Conservation (phyloP, 169 alveolate genomes). For the Theileria parva region DNA sequence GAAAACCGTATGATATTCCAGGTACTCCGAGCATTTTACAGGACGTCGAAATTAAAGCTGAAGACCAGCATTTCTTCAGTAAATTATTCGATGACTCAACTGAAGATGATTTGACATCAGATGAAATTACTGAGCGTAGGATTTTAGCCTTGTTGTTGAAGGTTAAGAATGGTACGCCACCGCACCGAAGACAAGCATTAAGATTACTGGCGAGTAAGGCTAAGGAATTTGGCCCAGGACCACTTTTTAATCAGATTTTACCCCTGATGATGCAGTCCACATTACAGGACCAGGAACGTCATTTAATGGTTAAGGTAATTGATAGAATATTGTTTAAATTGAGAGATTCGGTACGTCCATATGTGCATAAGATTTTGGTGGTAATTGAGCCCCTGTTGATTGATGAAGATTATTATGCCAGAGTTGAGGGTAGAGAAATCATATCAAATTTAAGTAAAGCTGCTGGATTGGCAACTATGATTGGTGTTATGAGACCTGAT, state of each 20-base stretch:
- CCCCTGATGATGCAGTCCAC: conserved; percentile 98
- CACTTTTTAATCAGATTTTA: conserved; percentile 94
- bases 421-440: conserved; percentile 99
- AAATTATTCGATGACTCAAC: conserved; percentile 87
- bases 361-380: conserved; percentile 97
- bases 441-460: conserved; percentile 94
- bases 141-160: conserved; percentile 92
- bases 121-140: conserved; percentile 93
- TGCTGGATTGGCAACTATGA: conserved; percentile 99
- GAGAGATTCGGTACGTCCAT: conserved; percentile 97
- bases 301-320: conserved; percentile 96
- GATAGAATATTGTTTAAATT: conserved; percentile 95
- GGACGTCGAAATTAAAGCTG: conserved; percentile 88
- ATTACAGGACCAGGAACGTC: conserved; percentile 97
- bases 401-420: conserved; percentile 99
- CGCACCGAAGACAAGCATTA: conserved; percentile 93
- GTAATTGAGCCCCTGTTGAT: conserved; percentile 98
- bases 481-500: conserved; percentile 99
- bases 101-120: conserved; percentile 91
- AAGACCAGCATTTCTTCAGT: conserved; percentile 88
- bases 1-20: conserved; percentile 56
- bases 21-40: conserved; percentile 69
- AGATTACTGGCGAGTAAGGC: conserved; percentile 95
- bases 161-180: conserved; percentile 98
- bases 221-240: conserved; percentile 97